Evolutionary conservation across 2,329 filamentous ascomycete genomes (phyloP).

Genomic region (Tolypocladium endophyticum): DNA sequence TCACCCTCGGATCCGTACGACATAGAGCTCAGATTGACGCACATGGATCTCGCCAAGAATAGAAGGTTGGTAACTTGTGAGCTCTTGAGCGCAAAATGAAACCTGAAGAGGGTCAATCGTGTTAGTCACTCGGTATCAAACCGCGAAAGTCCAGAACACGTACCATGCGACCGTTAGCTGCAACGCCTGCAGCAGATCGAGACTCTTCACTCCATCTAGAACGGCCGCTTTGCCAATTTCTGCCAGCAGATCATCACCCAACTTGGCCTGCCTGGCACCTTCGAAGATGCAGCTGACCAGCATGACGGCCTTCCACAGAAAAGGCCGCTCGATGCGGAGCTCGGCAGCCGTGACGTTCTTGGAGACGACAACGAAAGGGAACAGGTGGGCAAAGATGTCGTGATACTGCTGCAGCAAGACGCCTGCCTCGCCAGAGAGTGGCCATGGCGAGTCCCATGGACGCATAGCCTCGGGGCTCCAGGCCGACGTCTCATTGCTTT

Average conservation of each 20-base stretch:
- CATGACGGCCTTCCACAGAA: conserved; percentile 40
- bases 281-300: conserved; percentile 31
- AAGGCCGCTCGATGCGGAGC: conserved; percentile 27
- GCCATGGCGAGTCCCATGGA: conserved; percentile 27
- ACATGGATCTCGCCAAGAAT: conserved; percentile 36
- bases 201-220: conserved; percentile 28
- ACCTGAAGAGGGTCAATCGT: conserved; percentile 17
- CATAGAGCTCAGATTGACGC: conserved; percentile 27
- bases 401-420: conserved; percentile 26
- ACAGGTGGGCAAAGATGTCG: conserved; percentile 21
- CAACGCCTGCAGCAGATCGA: conserved; percentile 37
- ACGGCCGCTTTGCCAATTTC: conserved; percentile 30
- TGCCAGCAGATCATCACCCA: conserved; percentile 32
- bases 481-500: conserved; percentile 8
- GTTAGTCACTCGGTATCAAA: background rate
- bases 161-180: conserved; percentile 36
- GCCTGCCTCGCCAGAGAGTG: conserved; percentile 28
- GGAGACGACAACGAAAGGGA: conserved; percentile 36
- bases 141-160: conserved; percentile 3
- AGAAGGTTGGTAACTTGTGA: conserved; percentile 38
- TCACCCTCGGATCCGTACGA: conserved; percentile 13
- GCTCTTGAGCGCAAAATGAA: conserved; percentile 36
- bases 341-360: conserved; percentile 21
- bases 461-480: conserved; percentile 10
- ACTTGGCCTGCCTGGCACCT: conserved; percentile 28